Evolutionary conservation across 345 rosid species (phyloP), one percentile per base, ranked within the genome.

Genomic region (Citrus australasica): DNA sequence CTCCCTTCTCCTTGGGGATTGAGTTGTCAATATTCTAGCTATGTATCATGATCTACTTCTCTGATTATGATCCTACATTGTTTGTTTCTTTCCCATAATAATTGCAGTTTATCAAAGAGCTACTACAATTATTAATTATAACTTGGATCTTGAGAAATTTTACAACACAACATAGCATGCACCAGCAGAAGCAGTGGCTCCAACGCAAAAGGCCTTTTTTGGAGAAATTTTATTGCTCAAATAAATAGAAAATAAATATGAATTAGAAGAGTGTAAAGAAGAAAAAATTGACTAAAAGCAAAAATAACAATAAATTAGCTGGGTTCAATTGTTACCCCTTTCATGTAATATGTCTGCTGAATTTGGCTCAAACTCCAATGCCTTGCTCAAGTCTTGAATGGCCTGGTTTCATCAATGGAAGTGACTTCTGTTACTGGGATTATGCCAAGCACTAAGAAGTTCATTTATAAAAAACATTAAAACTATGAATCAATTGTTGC

Each of bases 311-410:
- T 51, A 68, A 64, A 71, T 59, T n/a, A 65, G 40, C 46, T 30
- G 70, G 66, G 55, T 77, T 76, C 24, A 67, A 80, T 72, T 63
- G 78, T 80, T 84, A 96, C 99, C 99, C 79, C 97, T 92, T 90
- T 96, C 99, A 76, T 92, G 98, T 76, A 96, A 86, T 79, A 96
- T 88, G 82, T 96, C 98, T 73, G 94, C 88, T 40, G 98, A 91
- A 73, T 90, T 80, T 76, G 94, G 97, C 83, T 96, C 99, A 83
- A 88, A 91, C 78, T 89, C 93, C 82, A 93, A 85, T 82, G 99
- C 97, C 88, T 88, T 90, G 42, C 95, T 89, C 89, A 96, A 87
- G 85, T 93, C 99, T 73, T 86, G 88, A 79, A 93, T 92, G 68
- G 99, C 99, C 99, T 96, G 89, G 72, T 32, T 85, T 68, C 66